A percentile compares a stretch with the other conserved stretches of the same genome.
Evolutionary conservation across 345 rosid genomes (phyloP).

Genomic region (Clarkia xantiana): DNA sequence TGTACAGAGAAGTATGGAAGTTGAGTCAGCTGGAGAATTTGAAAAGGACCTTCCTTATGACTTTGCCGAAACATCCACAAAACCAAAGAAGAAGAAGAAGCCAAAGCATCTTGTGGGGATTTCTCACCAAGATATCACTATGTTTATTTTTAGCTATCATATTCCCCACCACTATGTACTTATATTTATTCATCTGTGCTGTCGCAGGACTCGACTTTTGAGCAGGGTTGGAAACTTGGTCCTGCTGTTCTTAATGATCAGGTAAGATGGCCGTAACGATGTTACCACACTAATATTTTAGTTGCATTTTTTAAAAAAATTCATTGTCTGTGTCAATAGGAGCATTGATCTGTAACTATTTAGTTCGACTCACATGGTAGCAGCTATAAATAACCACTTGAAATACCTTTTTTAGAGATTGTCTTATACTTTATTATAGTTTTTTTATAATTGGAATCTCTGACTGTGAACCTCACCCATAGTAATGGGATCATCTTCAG

Average conservation of each 20-base stretch:
- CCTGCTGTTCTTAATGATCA: constrained; percentile 51
- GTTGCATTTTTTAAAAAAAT: too few relatives aligned
- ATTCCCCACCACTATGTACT: constrained; percentile 9
- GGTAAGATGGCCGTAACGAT: constrained; percentile 34
- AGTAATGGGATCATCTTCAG: too few relatives aligned
- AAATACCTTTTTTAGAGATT: too few relatives aligned
- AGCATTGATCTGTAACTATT: too few relatives aligned
- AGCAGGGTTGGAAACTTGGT: constrained; percentile 69
- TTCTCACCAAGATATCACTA: neutral
- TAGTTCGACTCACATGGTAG: too few relatives aligned
- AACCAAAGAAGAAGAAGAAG: constrained; percentile 88
- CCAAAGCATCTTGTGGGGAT: constrained; percentile 39
- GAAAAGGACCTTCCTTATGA: constrained; percentile 62
- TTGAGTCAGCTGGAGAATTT: constrained; percentile 58
- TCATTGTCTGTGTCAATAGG: too few relatives aligned
- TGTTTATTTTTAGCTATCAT: constrained; percentile 1
- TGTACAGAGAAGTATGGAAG: constrained; percentile 64
- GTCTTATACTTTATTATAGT: too few relatives aligned
- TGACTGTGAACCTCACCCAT: too few relatives aligned
- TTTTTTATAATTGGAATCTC: too few relatives aligned
- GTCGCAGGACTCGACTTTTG: constrained; percentile 67
- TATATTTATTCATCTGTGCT: constrained; percentile 13
- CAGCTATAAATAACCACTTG: too few relatives aligned
- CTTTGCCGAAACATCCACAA: constrained; percentile 58
- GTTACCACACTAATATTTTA: too few relatives aligned